phyloP scores from a whole-genome alignment of 2,329 filamentous ascomycete genomes.

The Cercospora janseana region DNA sequence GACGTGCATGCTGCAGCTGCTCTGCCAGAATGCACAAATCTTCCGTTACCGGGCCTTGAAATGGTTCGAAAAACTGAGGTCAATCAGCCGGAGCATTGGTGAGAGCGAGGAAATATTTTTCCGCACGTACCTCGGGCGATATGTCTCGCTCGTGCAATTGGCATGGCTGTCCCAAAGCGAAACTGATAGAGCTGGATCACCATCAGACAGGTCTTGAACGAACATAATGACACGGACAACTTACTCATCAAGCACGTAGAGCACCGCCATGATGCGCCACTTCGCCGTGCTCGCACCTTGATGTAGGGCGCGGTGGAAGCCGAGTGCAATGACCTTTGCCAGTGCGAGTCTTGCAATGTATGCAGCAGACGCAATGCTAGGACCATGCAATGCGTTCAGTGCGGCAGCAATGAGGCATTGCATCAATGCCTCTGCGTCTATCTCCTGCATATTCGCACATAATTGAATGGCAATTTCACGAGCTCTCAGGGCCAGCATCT shows the following conservation, averaged over 20 bases:
- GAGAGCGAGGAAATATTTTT: background rate
- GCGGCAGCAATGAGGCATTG: conserved; percentile 8
- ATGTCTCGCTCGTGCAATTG: conserved; percentile 2
- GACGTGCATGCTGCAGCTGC: background rate
- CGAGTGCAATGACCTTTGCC: background rate
- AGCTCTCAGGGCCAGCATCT: background rate
- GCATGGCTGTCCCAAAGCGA: background rate
- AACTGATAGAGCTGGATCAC: background rate
- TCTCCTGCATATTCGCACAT: background rate
- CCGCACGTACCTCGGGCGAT: background rate
- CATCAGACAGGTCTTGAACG: background rate
- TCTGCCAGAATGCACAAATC: background rate
- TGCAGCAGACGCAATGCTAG: background rate
- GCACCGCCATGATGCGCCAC: background rate
- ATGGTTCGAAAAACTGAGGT: background rate
- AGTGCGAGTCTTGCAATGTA: conserved; percentile 1
- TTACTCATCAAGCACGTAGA: conserved; percentile 9
- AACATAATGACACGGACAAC: background rate
- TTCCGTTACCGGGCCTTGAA: background rate
- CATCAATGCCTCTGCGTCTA: background rate
- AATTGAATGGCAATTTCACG: background rate
- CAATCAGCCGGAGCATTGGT: background rate
- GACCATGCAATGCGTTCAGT: conserved; percentile 1
- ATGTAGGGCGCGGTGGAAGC: conserved; percentile 3
- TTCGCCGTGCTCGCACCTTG: background rate